A percentile compares a stretch with the other conserved stretches of the same genome.
Conservation (phyloP, 2,329 filamentous ascomycete species). For the Trichophyton rubrum region DNA sequence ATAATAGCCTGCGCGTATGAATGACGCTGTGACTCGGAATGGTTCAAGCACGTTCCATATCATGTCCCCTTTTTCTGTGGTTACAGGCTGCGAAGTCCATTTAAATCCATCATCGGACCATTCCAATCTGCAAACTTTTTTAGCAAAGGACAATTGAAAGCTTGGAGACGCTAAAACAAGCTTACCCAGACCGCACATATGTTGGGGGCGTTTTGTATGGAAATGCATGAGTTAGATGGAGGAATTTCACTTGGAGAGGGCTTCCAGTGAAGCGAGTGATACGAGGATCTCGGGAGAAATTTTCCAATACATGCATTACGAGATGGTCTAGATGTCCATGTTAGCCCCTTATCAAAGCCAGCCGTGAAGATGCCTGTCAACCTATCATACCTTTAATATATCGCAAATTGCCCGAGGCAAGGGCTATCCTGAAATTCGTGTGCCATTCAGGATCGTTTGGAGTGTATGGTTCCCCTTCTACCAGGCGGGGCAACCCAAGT, state of each 20-base stretch:
- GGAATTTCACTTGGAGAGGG: not conserved
- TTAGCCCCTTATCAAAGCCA: not conserved
- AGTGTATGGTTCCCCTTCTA: conserved; percentile 5
- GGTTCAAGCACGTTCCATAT: conserved; percentile 7
- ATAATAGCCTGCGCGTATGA: not conserved
- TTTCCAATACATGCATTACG: too few species aligned
- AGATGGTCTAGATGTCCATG: not conserved
- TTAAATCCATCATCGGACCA: conserved; percentile 9
- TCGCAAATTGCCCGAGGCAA: not conserved
- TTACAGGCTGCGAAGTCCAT: conserved; percentile 7
- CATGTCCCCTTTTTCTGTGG: conserved; percentile 7
- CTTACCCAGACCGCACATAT: conserved; percentile 12
- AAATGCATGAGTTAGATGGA: conserved; percentile 5
- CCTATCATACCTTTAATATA: not conserved
- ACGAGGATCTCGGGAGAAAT: not conserved
- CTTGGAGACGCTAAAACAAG: not conserved
- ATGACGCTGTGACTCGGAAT: not conserved
- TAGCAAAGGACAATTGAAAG: not conserved
- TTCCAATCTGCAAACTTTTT: not conserved
- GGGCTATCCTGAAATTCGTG: conserved; percentile 3
- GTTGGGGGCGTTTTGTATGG: conserved; percentile 5
- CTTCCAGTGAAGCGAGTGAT: not conserved
- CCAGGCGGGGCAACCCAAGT: conserved; percentile 7
- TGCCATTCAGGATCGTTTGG: conserved; percentile 10
- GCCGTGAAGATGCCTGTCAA: not conserved